phyloP scores from a whole-genome alignment of 371 early-diverging fungal genomes.

The Rhizomucor pusillus region DNA sequence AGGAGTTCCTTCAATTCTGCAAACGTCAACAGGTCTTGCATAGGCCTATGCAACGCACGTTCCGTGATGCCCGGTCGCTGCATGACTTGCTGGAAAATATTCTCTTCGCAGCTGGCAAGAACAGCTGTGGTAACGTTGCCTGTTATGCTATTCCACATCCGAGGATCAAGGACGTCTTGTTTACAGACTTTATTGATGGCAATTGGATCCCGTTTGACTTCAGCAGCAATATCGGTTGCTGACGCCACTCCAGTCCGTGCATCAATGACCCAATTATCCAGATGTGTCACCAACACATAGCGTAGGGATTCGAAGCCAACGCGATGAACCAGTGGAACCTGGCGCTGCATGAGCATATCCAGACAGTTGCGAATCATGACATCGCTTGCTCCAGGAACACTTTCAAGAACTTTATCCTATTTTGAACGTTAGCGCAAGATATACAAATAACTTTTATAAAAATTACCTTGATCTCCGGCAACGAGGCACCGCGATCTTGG shows the following conservation, averaged over 20 bases:
- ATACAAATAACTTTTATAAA: neutral
- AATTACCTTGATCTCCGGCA: conserved; percentile 21
- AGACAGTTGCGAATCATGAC: conserved; percentile 10
- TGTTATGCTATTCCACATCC: conserved; percentile 29
- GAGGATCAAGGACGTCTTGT: conserved; percentile 17
- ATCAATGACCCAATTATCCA: conserved; percentile 13
- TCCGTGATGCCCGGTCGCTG: conserved; percentile 30
- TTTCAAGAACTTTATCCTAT: conserved; percentile 2
- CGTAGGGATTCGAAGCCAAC: conserved; percentile 26
- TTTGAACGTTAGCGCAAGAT: neutral
- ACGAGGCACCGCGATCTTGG: conserved; percentile 11
- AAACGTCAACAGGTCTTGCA: conserved; percentile 6
- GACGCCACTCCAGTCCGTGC: neutral
- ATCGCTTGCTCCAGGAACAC: conserved; percentile 3
- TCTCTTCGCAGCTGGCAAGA: conserved; percentile 14
- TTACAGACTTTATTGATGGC: neutral
- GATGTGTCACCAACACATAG: conserved; percentile 15
- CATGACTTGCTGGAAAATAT: conserved; percentile 19
- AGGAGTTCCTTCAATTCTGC: conserved; percentile 25
- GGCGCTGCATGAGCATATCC: conserved; percentile 7
- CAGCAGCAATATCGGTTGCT: neutral
- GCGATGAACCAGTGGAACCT: conserved; percentile 10
- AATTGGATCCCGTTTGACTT: neutral
- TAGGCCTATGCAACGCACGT: conserved; percentile 13
- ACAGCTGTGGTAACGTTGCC: conserved; percentile 18